phyloP scores from a whole-genome alignment of 257 asterid genomes.

The Nicotiana benthamiana region DNA sequence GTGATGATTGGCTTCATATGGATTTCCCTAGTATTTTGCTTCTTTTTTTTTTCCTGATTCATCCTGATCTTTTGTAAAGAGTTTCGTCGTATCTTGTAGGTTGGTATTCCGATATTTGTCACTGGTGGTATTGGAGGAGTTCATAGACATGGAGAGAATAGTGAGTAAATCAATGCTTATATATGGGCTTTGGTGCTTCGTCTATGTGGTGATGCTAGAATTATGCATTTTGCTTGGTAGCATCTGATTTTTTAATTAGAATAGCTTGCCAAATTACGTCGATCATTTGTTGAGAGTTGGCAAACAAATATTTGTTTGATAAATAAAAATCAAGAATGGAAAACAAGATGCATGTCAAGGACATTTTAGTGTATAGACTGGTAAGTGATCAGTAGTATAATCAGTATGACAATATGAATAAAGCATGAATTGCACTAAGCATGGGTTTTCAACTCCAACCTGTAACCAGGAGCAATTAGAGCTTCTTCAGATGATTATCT shows the following conservation, averaged over 20 bases:
- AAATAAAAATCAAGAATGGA: background rate
- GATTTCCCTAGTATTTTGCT: background rate
- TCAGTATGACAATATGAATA: background rate
- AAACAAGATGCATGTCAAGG: background rate
- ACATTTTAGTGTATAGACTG: background rate
- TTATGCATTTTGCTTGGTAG: background rate
- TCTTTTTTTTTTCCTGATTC: background rate
- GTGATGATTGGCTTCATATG: conserved; percentile 28
- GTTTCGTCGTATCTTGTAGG: conserved; percentile 32
- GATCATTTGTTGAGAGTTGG: background rate
- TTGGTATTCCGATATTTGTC: conserved; percentile 81
- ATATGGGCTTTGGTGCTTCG: background rate
- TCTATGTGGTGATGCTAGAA: background rate
- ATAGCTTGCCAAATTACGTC: background rate
- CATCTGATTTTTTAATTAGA: background rate
- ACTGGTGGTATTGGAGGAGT: conserved; percentile 99
- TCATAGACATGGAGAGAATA: conserved; percentile 81
- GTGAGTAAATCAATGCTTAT: conserved; percentile 35
- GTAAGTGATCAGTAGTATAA: background rate
- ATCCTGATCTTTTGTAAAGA: background rate
- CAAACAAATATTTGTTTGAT: background rate
- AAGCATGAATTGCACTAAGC: background rate
- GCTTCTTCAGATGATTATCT: background rate
- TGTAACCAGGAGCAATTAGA: background rate
- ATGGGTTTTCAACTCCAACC: background rate